Base-by-base conservation (phyloP, 2,329 filamentous ascomycete genomes). In the Mycocentrospora acerina region DNA sequence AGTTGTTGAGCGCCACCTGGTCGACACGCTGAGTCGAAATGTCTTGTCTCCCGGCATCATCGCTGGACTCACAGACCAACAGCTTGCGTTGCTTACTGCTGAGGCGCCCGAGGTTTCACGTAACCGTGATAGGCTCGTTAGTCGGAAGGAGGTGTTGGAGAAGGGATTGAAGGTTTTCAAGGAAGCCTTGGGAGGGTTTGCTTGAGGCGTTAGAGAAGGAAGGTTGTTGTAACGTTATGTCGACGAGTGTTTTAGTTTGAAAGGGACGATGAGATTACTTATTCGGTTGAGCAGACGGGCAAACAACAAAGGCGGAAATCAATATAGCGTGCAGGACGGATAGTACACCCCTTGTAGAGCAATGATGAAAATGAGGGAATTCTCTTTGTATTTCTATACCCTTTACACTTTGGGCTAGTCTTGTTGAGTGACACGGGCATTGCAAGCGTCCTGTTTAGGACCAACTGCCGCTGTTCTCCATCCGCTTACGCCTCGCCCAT, bases 1-100 rank as follows among this genome's bases (percentile, higher is more conserved):
- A 22, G 59, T 66, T 22, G 50, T 70, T 29, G 67, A 70, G 42
- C 62, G 66, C 11, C 50, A 65, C 44, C 46, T 70, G 2, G 42
- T 70, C 15, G 24, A 44, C 2, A 29, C 49, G 5, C 48, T 70
- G 1, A 50, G 50, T 0, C 32, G 45, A 0, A 49, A 46, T 7
- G 59, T 64, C n/a, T 34, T 69, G 16, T 61, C 57, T 4, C 56
- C 64, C 1, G 14, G 52, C 3, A 32, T 51, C 1, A 44, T 71
- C 8, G 34, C 46, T 16, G 37, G 48, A 4, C 41, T 69, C 46
- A 36, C 49, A 1, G 64, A 70, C 5, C 44, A 64, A 1, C 49
- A 68, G 27, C 32, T 70, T 15, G 16, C 18, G 1, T 37, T 37
- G 15, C 13, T 70, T 7, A 59, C 60, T 1, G 53, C 53, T 2